Conservation (phyloP, 768 basidiomycete species). For the Astraeus odoratus region DNA sequence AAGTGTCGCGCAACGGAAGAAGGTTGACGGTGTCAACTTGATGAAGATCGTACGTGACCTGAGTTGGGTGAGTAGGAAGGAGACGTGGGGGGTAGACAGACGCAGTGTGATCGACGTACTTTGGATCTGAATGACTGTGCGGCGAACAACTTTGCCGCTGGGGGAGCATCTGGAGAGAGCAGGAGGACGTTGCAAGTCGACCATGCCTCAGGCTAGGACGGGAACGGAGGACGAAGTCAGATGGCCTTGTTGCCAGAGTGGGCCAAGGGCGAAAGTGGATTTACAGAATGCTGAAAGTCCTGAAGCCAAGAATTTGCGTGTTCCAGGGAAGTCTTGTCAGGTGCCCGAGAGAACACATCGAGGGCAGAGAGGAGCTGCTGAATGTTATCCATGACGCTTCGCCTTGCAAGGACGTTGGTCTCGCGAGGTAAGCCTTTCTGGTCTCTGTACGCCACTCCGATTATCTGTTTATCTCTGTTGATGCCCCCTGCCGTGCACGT, state of each 20-base stretch:
- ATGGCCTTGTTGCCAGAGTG: conserved; percentile 48
- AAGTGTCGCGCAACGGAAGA: conserved; percentile 78
- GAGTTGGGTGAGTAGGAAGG: conserved; percentile 24
- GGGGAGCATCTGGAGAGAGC: conserved; percentile 67
- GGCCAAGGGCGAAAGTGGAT: conserved; percentile 68
- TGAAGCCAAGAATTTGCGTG: conserved; percentile 92
- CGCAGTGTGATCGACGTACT: conserved; percentile 40
- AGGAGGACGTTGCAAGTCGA: conserved; percentile 89
- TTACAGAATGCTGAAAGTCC: conserved; percentile 99
- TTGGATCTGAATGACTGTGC: conserved; percentile 96
- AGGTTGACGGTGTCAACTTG: conserved; percentile 75
- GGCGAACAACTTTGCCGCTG: conserved; percentile 84
- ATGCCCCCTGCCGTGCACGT: too few relatives aligned
- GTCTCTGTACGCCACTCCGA: conserved; percentile 2
- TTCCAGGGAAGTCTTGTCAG: conserved; percentile 78
- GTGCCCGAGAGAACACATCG: conserved; percentile 71
- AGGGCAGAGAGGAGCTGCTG: conserved; percentile 71
- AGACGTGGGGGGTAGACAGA: too few relatives aligned
- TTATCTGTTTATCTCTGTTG: conserved; percentile 28
- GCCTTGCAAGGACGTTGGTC: too few relatives aligned
- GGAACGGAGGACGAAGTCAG: conserved; percentile 57
- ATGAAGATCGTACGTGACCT: conserved; percentile 94
- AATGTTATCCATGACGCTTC: conserved; percentile 51
- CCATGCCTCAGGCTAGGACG: conserved; percentile 94
- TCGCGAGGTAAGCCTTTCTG: too few relatives aligned